Base-by-base conservation (phyloP, 1,284 basidiomycete genomes). In the Erythrobasidium hasegawianum region DNA sequence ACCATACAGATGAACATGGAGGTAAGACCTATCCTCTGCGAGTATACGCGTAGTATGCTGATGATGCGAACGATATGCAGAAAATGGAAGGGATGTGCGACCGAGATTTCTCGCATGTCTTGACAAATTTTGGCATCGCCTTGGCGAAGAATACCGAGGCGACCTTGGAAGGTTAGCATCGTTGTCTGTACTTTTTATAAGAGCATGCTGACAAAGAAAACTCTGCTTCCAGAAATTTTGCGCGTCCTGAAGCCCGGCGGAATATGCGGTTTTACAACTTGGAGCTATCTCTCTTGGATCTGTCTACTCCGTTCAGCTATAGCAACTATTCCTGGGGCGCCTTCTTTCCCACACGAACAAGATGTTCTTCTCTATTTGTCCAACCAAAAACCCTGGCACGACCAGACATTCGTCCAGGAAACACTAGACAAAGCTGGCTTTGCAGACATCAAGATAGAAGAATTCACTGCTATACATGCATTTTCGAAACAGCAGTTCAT, bases 101-200 rank as follows among this genome's bases (percentile, higher is more conserved):
- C 24, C 38, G 14, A 13, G 55, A 49, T 2, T 53, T 52, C 20
- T 52, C 55, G 8, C 56, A 65, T 24, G 62, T 57, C 9, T 52
- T 65, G n/a, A 65, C 62, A 3, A 65, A 65, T 39, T 65, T 65
- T 20, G 56, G 62, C 33, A 58, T 65, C 16, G 11, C 39, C 16
- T 47, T 58, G 11, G 55, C 62, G 13, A 65, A 65, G 27, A 55
- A 65, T 24, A 55, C 41, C 5, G 45, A 58, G 16, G n/a, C 55
- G 8, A 53, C 56, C 20, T 26, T 65, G 27, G 40, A 41, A 57
- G 62, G 62, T 65, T 13, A 59, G 57, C 24, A n/a, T n/a, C n/a
- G n/a, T n/a, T n/a, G n/a, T n/a, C n/a, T n/a, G n/a, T n/a, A n/a
- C n/a, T n/a, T n/a, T n/a, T n/a, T n/a, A n/a, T n/a, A n/a, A n/a